Base-by-base conservation (phyloP, 495 filamentous ascomycete species). In the Trichoderma gamsii region DNA sequence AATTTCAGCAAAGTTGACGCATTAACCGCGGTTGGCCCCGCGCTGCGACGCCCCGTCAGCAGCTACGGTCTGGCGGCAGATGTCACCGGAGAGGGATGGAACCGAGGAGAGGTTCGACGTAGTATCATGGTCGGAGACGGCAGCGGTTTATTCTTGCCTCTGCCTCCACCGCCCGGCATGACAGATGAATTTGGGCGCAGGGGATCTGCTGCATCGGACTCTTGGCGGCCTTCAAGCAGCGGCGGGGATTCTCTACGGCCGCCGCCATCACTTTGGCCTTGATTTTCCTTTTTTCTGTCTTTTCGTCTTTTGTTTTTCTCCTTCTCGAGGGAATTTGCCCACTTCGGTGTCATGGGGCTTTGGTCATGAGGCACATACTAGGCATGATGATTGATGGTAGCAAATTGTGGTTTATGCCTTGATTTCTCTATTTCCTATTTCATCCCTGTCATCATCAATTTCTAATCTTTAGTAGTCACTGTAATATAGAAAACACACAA, bases 111-210 rank as follows among this genome's bases (percentile, higher is more conserved):
- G 2, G 79, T 79, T 8, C 73, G 84, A 66, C 77, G 77, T 71
- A 84, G 83, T 67, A 73, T 82, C 27, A 71, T 81, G 29, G 78
- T 83, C 29, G 90, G 90, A 2, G 92, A 92, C 73, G 89, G 89
- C 0, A 89, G 89, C 69, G 90, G 92, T 11, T 90, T 91, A 9
- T 97, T 92, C 77, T 78, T 96, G 52, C 88, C 90, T 9, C 88
- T 97, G 41, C 92, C 92, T 1, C 63, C 63, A n/a, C 29, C 63
- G 3, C 63, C 63, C 9, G 35, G 18, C 21, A 21, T 21, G 35
- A 13, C 29, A 13, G 65, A 41, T 15, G 41, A 41, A 66, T 61
- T 63, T 35, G 23, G 65, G 21, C 23, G 73, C 68, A 25, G 78
- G 73, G 68, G 79, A 81, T 61, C 65, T 8, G 56, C 15, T 18